These are phyloP conservation scores for Boeremia lycopersici DNA, from an alignment of 2,329 filamentous ascomycete genomes.

Conservation along the genomic window DNA sequence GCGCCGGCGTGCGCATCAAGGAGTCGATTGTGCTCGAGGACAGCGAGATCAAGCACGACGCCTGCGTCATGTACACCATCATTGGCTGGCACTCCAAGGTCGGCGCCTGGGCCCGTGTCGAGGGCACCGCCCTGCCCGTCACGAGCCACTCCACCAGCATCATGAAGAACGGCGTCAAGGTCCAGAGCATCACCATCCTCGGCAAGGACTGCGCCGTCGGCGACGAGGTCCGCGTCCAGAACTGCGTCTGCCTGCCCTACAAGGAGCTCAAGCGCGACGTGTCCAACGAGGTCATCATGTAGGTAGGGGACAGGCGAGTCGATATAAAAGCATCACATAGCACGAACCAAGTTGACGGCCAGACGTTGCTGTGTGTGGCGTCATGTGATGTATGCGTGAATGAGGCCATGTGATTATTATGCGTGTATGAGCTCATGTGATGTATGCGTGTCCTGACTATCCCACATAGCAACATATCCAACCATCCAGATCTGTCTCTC, in stretches of 20 bases:
- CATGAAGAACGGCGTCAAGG: slow-evolving; percentile 97
- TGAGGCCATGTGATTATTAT: too few relatives aligned
- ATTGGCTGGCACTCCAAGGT: slow-evolving; percentile 96
- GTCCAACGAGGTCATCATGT: slow-evolving; percentile 90
- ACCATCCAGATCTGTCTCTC: too few relatives aligned
- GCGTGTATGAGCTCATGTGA: too few relatives aligned
- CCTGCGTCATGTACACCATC: slow-evolving; percentile 93
- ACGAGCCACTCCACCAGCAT: slow-evolving; percentile 92
- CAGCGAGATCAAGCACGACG: slow-evolving; percentile 93
- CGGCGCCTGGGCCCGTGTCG: slow-evolving; percentile 96
- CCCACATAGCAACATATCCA: too few relatives aligned
- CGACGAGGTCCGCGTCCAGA: slow-evolving; percentile 94
- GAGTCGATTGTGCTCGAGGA: slow-evolving; percentile 96
- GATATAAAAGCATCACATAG: background rate
- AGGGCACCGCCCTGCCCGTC: slow-evolving; percentile 88
- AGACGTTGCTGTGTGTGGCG: too few relatives aligned
- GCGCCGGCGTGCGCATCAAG: slow-evolving; percentile 89
- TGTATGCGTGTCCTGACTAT: background rate
- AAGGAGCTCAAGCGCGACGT: slow-evolving; percentile 98
- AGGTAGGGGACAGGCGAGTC: slow-evolving; percentile 35
- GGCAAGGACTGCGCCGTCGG: slow-evolving; percentile 95
- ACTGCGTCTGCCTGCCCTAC: slow-evolving; percentile 95
- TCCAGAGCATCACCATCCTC: slow-evolving; percentile 96
- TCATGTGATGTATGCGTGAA: too few relatives aligned
- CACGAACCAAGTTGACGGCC: background rate